Percentiles rank a stretch among this genome's conserved stretches.
Conservation (phyloP, 257 asterid genomes). For the Vinca minor region DNA sequence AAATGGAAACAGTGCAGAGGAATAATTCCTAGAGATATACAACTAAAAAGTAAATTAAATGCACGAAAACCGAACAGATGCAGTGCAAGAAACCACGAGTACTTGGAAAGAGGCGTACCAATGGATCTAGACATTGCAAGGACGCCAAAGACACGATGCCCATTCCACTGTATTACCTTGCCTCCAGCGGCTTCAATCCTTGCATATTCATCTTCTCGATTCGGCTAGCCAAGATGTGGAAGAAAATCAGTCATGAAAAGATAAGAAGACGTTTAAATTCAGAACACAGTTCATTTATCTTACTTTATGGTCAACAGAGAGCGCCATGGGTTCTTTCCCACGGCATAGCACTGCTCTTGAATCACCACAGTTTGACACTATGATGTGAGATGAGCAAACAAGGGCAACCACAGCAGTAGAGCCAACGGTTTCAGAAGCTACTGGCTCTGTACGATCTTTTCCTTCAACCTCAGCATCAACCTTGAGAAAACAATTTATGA, state of each 20-base stretch:
- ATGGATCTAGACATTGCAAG: conserved; percentile 98
- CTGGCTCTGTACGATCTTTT: conserved; percentile 39
- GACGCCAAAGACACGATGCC: conserved; percentile 94
- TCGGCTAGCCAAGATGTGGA: conserved; percentile 43
- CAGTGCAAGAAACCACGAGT: not conserved
- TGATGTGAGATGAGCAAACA: conserved; percentile 89
- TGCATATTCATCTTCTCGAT: conserved; percentile 85
- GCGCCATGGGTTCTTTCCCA: conserved; percentile 69
- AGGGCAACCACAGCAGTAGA: conserved; percentile 88
- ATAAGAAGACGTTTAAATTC: not conserved
- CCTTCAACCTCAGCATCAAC: conserved; percentile 83
- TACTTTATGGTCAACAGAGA: conserved; percentile 87
- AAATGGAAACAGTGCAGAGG: not conserved
- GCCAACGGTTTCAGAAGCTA: conserved; percentile 89
- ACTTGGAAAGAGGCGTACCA: conserved; percentile 40
- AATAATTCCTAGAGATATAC: not conserved
- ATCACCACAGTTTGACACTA: conserved; percentile 90
- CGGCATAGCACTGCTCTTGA: conserved; percentile 96
- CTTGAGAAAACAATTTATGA: conserved; percentile 57
- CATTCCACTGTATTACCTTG: conserved; percentile 98
- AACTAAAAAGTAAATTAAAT: conserved; percentile 2
- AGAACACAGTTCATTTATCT: conserved; percentile 5
- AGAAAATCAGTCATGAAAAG: conserved; percentile 11
- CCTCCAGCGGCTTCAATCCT: conserved; percentile 97
- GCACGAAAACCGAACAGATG: no score